A percentile compares a stretch with the other conserved stretches of the same genome.
These are phyloP conservation scores for Fusarium fracticaudum DNA, from an alignment of 2,329 filamentous ascomycete species.

Conservation along the genomic window DNA sequence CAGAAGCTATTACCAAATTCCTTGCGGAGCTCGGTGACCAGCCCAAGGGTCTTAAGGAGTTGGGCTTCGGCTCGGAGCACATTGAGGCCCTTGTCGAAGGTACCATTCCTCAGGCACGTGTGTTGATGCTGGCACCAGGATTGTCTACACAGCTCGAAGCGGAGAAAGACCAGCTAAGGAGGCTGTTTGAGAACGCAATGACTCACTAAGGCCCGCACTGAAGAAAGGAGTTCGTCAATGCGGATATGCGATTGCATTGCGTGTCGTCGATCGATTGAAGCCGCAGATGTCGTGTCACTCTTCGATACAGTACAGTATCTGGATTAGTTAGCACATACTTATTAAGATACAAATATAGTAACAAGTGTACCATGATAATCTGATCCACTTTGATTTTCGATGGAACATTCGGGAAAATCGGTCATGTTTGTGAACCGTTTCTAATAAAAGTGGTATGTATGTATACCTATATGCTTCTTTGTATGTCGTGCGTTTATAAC, in stretches of 20 bases:
- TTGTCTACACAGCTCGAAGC: constrained; percentile 74
- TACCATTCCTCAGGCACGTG: constrained; percentile 89
- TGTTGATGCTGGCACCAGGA: constrained; percentile 90
- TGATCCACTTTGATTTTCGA: constrained; percentile 7
- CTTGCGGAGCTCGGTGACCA: constrained; percentile 87
- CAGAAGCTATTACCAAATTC: constrained; percentile 84
- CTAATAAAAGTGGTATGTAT: background rate
- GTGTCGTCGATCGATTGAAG: constrained; percentile 21
- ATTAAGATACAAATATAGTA: constrained; percentile 10
- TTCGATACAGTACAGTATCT: constrained; percentile 14
- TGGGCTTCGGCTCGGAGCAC: constrained; percentile 82
- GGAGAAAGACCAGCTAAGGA: constrained; percentile 77
- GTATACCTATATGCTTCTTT: background rate
- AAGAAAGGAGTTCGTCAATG: constrained; percentile 19
- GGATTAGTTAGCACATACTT: background rate
- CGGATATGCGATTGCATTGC: constrained; percentile 26
- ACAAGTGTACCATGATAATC: background rate
- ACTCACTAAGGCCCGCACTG: constrained; percentile 41
- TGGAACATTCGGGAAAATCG: constrained; percentile 8
- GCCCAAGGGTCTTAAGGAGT: constrained; percentile 81
- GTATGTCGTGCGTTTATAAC: background rate
- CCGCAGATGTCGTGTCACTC: constrained; percentile 3
- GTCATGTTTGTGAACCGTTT: background rate
- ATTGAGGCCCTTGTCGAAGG: constrained; percentile 90
- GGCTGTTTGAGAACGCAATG: constrained; percentile 72